A percentile compares a stretch with the other conserved stretches of the same genome.
Evolutionary conservation across 2,329 filamentous ascomycete genomes (phyloP).

Genomic region (Dactylella cylindrospora): DNA sequence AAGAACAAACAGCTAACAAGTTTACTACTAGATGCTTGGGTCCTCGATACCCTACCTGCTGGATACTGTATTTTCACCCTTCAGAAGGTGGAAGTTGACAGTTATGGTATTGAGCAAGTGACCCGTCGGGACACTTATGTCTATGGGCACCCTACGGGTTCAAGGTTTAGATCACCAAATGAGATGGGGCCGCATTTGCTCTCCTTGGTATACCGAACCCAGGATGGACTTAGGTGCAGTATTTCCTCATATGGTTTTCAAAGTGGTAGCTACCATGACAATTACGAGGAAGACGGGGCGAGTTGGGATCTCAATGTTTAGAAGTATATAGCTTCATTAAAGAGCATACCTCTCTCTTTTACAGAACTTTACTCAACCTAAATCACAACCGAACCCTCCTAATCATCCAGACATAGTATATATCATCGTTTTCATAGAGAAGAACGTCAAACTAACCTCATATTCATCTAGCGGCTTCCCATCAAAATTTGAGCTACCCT

Average conservation of each 20-base stretch:
- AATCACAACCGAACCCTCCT: constrained; percentile 5
- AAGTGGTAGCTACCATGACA: too few relatives aligned
- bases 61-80: constrained; percentile 15
- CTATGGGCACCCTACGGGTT: constrained; percentile 22
- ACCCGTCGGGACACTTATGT: constrained; percentile 21
- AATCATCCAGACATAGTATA: too few relatives aligned
- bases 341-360: not conserved
- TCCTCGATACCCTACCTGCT: constrained; percentile 12
- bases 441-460: too few relatives aligned
- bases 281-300: too few relatives aligned
- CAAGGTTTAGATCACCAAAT: constrained; percentile 16
- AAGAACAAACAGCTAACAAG: too few relatives aligned
- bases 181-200: constrained; percentile 18
- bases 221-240: constrained; percentile 12
- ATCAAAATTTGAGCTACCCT: not conserved
- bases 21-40: constrained; percentile 22
- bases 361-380: too few relatives aligned
- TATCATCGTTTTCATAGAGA: too few relatives aligned
- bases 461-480: constrained; percentile 23
- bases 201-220: constrained; percentile 1
- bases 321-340: too few relatives aligned
- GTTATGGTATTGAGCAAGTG: constrained; percentile 8
- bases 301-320: too few relatives aligned
- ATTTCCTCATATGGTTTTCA: not conserved
- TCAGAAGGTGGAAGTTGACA: constrained; percentile 8